Percentiles rank a stretch among this genome's conserved stretches.
Evolutionary conservation across 2,329 filamentous ascomycete species (phyloP).

Genomic region (Sphaerulina vaccinii): DNA sequence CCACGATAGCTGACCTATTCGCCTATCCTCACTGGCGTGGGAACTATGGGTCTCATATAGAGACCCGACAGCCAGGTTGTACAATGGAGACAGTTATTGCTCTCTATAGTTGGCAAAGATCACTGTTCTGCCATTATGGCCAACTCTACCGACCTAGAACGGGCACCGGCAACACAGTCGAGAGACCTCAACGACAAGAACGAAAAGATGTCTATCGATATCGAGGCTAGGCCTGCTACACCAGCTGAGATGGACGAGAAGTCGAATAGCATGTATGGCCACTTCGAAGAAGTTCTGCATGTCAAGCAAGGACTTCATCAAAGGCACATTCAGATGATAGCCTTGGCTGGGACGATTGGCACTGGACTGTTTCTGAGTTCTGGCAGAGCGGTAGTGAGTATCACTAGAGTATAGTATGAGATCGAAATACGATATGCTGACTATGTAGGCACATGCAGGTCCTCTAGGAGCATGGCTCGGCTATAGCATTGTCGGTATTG

Average conservation of each 20-base stretch:
- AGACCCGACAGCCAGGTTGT: background rate
- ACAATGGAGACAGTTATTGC: background rate
- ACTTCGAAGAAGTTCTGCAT: constrained; percentile 25
- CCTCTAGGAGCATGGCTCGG: constrained; percentile 29
- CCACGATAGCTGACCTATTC: constrained; percentile 10
- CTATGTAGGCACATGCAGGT: constrained; percentile 27
- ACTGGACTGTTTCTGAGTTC: constrained; percentile 40
- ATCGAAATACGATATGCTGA: background rate
- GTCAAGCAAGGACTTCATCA: constrained; percentile 22
- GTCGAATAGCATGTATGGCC: constrained; percentile 8
- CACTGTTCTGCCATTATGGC: constrained; percentile 6
- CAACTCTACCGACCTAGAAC: constrained; percentile 7
- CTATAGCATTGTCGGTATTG: constrained; percentile 18
- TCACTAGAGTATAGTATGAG: background rate
- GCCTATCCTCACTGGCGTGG: constrained; percentile 2
- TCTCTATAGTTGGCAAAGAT: background rate
- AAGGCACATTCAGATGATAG: constrained; percentile 30
- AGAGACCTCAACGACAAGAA: background rate
- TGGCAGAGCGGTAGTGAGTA: background rate
- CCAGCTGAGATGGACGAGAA: constrained; percentile 1
- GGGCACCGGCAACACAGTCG: background rate
- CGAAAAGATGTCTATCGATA: constrained; percentile 12
- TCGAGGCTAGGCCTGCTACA: constrained; percentile 9
- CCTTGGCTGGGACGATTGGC: constrained; percentile 40
- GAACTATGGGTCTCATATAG: background rate